phyloP scores from a whole-genome alignment of 306 rosid genomes.

The Notholithocarpus densiflorus region DNA sequence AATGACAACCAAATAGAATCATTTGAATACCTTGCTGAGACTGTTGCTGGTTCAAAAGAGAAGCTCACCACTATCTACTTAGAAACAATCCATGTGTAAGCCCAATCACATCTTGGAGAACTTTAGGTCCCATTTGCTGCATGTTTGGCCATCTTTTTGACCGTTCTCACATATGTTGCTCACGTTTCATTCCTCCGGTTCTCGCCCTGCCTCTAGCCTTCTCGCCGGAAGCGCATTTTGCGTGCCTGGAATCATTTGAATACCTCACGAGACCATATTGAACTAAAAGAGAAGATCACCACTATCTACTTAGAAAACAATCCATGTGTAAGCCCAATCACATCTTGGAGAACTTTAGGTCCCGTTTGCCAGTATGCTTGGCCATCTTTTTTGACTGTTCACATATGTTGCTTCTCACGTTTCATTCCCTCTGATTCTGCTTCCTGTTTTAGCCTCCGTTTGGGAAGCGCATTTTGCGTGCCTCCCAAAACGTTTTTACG shows the following conservation, averaged over 20 bases:
- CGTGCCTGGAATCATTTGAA: too few species aligned
- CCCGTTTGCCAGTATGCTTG: background rate
- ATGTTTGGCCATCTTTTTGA: background rate
- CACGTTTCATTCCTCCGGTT: background rate
- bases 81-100: slow-evolving; percentile 89
- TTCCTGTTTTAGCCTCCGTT: slow-evolving; percentile 11
- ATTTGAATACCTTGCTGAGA: slow-evolving; percentile 52
- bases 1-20: slow-evolving; percentile 81
- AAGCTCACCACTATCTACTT: slow-evolving; percentile 78
- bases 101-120: too few species aligned
- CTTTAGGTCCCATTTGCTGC: too few species aligned
- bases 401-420: background rate
- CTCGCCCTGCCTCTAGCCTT: too few species aligned
- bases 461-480: too few species aligned
- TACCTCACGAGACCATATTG: too few species aligned
- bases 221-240: too few species aligned
- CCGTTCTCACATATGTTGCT: background rate
- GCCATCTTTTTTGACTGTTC: background rate
- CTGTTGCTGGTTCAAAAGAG: slow-evolving; percentile 74
- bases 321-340: slow-evolving; percentile 65
- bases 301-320: slow-evolving; percentile 85
- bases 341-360: background rate
- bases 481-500: too few species aligned
- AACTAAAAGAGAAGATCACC: slow-evolving; percentile 63
- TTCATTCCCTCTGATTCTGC: background rate